A percentile compares a stretch with the other conserved stretches of the same genome.
Conservation (phyloP, 169 alveolate genomes). For the Babesia bigemina region DNA sequence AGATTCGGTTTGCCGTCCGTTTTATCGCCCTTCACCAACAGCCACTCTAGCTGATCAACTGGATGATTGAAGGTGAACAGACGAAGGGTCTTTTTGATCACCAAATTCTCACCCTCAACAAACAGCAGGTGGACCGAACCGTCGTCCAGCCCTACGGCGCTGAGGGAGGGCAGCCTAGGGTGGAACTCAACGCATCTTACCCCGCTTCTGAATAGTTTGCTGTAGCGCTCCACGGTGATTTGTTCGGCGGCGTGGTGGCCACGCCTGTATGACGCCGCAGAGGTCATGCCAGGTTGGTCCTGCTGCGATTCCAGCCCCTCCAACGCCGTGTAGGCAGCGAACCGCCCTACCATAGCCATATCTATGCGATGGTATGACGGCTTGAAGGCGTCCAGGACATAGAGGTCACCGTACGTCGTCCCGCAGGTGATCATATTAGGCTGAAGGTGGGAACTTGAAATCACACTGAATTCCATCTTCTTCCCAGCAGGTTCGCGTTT, state of each 20-base stretch:
- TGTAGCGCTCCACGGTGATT: background rate
- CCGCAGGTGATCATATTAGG: slow-evolving; percentile 30
- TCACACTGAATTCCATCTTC: slow-evolving; percentile 32
- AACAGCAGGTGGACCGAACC: slow-evolving; percentile 55
- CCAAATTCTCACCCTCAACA: slow-evolving; percentile 40
- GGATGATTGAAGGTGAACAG: slow-evolving; percentile 6
- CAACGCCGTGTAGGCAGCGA: background rate
- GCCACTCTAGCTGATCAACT: slow-evolving; percentile 48
- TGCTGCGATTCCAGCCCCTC: background rate
- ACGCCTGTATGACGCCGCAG: background rate
- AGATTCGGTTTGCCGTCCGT: background rate
- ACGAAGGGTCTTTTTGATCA: slow-evolving; percentile 3
- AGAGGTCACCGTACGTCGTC: slow-evolving; percentile 6
- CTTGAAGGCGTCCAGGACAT: slow-evolving; percentile 13
- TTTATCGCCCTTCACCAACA: slow-evolving; percentile 18
- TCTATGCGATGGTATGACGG: slow-evolving; percentile 3
- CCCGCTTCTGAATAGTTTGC: slow-evolving; percentile 15
- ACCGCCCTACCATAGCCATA: background rate
- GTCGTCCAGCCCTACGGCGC: slow-evolving; percentile 55
- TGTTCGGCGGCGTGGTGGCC: background rate
- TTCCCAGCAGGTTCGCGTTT: background rate
- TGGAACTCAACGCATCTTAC: slow-evolving; percentile 22
- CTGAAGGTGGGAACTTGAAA: slow-evolving; percentile 24
- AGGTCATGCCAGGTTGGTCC: background rate
- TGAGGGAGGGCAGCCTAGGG: slow-evolving; percentile 54